Base-by-base conservation (phyloP, 2,329 filamentous ascomycete genomes). In the Tolypocladium endophyticum region DNA sequence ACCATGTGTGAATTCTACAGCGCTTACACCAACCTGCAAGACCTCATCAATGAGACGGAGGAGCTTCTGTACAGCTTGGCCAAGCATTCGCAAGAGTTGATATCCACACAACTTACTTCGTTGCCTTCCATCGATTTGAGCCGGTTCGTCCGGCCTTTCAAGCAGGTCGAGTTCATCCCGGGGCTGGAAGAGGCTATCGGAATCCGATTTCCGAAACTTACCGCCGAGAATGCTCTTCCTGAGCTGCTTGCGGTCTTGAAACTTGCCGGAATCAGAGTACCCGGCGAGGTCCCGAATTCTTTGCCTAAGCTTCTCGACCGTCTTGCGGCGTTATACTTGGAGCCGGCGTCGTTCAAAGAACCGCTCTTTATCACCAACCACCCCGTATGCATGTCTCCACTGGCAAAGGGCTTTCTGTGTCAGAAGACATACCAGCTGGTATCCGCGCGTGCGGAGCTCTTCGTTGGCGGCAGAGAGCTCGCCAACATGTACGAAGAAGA, bases 401-500 rank as follows among this genome's bases (percentile, higher is more conserved):
- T 99, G 9, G 86, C 92, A 30, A 97, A 97, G 77, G 92, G 89
- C 58, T 96, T 90, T 74, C 68, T 80, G 25, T 90, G 92, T 70
- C 82, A 85, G 0, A 73, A 69, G 11, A 87, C 87, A 0, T 79
- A 81, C 18, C 92, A 97, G 70, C 74, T 82, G 11, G 85, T 96
- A 1, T 88, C 91, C 1, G 89, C 90, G 0, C 87, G 92, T 7
- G 90, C 89, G 0, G 92, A 97, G 74, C 82, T 96, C 28, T 96
- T 96, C 74, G 84, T 95, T 63, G 77, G 84, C 56, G 86, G 88
- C 47, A 84, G 85, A 59, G 94, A 99, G 71, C 81, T 96, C 38
- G 90, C 93, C 62, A 99, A 99, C 73, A 95, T 93, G 78, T 99
- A 99, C 73, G 94, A 99, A 72, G 94, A 99, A 74, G 94, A 99